Evolutionary conservation across 495 filamentous ascomycete species (phyloP), one percentile per base, ranked within the genome.

Genomic region (Neurospora hispaniola): DNA sequence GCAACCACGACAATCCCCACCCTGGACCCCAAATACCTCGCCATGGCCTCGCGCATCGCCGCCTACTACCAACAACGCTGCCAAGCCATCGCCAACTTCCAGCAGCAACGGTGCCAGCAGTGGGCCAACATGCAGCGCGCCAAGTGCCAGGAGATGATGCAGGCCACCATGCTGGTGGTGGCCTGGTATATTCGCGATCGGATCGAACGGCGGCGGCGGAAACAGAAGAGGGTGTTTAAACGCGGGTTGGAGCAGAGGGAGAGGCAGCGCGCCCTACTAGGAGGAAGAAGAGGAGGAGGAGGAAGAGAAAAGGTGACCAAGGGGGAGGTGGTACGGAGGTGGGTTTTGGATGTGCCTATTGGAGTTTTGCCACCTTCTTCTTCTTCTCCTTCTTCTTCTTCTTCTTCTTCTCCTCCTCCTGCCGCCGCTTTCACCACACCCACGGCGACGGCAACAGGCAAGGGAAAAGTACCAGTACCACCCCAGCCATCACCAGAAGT

Each of bases 21-120:
- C 41, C 48, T 74, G 14, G 80, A 81, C 74, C 80, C 79, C 2
- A 73, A 74, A 44, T 79, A 79, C 71, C 69, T 80, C 11, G 76
- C 80, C 70, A 80, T 82, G 79, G 79, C 78, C 31, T 80, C 81
- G n/a, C 81, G 82, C 70, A 80, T 82, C 44, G 78, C 80, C 8
- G 71, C 62, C 43, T 82, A 80, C 76, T 82, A 82, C 73, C 79
- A 81, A 69, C 80, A 82, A 70, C 79, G 80, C 9, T 78, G 77
- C 75, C 76, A 78, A 69, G 80, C 80, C 40, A 74, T 81, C 11
- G 73, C 77, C 73, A 76, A 77, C 75, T 80, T 73, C 73, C 80
- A 81, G 73, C 79, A 81, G 39, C 79, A 81, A 75, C 75, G 79
- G 35, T 82, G 80, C 74, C 79, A 80, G 77, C 74, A 75, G 16